These are phyloP conservation scores for Pleochaeta shiraiana DNA, from an alignment of 2,329 filamentous ascomycete genomes.

Conservation along the genomic window DNA sequence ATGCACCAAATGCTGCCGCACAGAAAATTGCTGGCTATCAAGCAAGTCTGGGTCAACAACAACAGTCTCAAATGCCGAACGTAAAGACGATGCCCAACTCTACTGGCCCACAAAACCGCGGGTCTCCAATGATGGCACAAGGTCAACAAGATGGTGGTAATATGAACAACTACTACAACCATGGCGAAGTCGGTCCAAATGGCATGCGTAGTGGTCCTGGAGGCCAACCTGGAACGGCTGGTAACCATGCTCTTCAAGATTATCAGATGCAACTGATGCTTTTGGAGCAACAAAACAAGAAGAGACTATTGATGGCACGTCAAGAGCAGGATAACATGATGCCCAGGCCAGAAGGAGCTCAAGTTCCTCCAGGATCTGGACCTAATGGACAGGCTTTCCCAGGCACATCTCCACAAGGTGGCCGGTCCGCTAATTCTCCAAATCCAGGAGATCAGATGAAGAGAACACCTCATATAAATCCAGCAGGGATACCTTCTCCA, in stretches of 20 bases:
- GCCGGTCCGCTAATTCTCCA: slow-evolving; percentile 47
- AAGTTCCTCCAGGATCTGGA: slow-evolving; percentile 29
- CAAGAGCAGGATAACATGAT: slow-evolving; percentile 50
- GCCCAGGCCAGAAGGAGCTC: slow-evolving; percentile 24
- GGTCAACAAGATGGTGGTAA: slow-evolving; percentile 38
- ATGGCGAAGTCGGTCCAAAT: slow-evolving; percentile 31
- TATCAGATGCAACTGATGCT: slow-evolving; percentile 84
- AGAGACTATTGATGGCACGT: slow-evolving; percentile 62
- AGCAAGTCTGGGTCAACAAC: slow-evolving; percentile 62
- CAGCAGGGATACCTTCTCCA: slow-evolving; percentile 45
- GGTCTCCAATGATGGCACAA: slow-evolving; percentile 57
- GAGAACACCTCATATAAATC: slow-evolving; percentile 53
- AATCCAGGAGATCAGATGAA: slow-evolving; percentile 64
- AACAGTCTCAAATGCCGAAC: slow-evolving; percentile 20
- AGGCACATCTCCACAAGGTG: slow-evolving; percentile 45
- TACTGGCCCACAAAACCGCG: slow-evolving; percentile 49
- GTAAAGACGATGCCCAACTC: slow-evolving; percentile 41
- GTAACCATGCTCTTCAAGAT: slow-evolving; percentile 62
- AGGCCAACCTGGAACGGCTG: slow-evolving; percentile 18
- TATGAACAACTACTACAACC: slow-evolving; percentile 39
- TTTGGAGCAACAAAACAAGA: slow-evolving; percentile 74
- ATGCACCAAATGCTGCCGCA: slow-evolving; percentile 20
- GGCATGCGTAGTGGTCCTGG: slow-evolving; percentile 34
- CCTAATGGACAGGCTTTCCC: slow-evolving; percentile 41
- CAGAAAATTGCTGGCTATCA: slow-evolving; percentile 67